Conservation (phyloP, 2,329 filamentous ascomycete species). For the Hypoxylon sp. region DNA sequence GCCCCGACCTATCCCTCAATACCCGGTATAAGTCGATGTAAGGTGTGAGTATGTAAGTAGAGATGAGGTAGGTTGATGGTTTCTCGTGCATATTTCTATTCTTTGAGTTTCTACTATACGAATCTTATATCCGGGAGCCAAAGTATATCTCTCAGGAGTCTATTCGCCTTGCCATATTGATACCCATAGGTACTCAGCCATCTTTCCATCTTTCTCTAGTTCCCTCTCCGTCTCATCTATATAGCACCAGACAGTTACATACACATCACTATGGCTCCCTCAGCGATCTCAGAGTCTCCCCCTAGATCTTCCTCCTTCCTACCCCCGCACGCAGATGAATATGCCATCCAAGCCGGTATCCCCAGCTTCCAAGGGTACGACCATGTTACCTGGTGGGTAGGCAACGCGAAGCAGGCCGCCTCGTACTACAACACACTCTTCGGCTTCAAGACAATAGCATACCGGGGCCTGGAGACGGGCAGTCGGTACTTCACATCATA, state of each 20-base stretch:
- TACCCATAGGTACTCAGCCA: background rate
- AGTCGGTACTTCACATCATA: constrained; percentile 86
- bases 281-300: constrained; percentile 68
- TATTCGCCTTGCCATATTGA: background rate
- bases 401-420: constrained; percentile 95
- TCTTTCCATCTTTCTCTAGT: background rate
- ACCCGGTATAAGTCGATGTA: constrained; percentile 51
- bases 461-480: constrained; percentile 90
- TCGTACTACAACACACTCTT: constrained; percentile 90
- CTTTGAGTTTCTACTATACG: constrained; percentile 13
- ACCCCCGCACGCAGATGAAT: constrained; percentile 65
- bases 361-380: constrained; percentile 86
- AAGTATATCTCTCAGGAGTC: background rate
- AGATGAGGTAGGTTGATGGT: constrained; percentile 15
- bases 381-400: constrained; percentile 95
- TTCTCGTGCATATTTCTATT: constrained; percentile 17
- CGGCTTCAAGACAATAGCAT: constrained; percentile 87
- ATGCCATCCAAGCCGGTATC: constrained; percentile 65
- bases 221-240: background rate
- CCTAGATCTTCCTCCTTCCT: constrained; percentile 60
- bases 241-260: constrained; percentile 17
- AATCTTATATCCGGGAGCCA: constrained; percentile 11
- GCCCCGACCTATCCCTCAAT: constrained; percentile 46
- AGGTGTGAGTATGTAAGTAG: constrained; percentile 52
- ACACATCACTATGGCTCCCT: constrained; percentile 69